Conservation (phyloP, 495 filamentous ascomycete genomes). For the Penicillium ochrochloron region DNA sequence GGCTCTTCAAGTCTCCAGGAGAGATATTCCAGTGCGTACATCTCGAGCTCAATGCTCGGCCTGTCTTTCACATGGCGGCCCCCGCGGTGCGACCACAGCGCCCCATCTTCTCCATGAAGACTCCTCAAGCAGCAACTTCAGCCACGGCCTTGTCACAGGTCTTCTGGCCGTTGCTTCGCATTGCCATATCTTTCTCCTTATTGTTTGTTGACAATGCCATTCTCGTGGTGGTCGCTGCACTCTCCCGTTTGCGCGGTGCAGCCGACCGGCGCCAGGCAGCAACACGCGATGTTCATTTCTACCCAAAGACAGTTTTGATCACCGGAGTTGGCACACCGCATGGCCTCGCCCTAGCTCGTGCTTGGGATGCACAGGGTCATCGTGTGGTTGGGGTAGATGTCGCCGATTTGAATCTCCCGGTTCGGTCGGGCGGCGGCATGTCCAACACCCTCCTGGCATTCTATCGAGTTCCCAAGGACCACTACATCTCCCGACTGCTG, state of each 20-base stretch:
- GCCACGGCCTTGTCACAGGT: constrained; percentile 16
- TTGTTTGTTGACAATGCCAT: constrained; percentile 59
- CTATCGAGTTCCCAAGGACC: constrained; percentile 54
- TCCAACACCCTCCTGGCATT: constrained; percentile 54
- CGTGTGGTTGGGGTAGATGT: constrained; percentile 75
- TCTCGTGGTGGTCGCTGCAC: constrained; percentile 39
- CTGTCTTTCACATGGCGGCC: constrained; percentile 1
- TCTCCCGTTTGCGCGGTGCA: constrained; percentile 26
- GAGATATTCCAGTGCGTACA: background rate
- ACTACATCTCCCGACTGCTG: constrained; percentile 55
- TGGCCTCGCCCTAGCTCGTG: constrained; percentile 67
- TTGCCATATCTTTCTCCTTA: constrained; percentile 46
- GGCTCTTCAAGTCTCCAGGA: background rate
- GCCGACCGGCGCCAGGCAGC: constrained; percentile 31
- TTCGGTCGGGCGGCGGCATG: constrained; percentile 46
- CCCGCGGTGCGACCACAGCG: constrained; percentile 7
- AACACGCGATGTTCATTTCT: constrained; percentile 46
- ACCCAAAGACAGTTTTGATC: constrained; percentile 66
- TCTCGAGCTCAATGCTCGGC: constrained; percentile 4
- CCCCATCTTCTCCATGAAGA: constrained; percentile 14
- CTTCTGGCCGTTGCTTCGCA: constrained; percentile 37
- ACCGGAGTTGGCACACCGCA: constrained; percentile 74
- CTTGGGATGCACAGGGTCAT: constrained; percentile 68
- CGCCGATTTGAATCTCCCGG: constrained; percentile 55
- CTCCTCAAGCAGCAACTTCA: constrained; percentile 9